Base-by-base conservation (phyloP, 2,329 filamentous ascomycete genomes). In the Exserohilum rostratum region DNA sequence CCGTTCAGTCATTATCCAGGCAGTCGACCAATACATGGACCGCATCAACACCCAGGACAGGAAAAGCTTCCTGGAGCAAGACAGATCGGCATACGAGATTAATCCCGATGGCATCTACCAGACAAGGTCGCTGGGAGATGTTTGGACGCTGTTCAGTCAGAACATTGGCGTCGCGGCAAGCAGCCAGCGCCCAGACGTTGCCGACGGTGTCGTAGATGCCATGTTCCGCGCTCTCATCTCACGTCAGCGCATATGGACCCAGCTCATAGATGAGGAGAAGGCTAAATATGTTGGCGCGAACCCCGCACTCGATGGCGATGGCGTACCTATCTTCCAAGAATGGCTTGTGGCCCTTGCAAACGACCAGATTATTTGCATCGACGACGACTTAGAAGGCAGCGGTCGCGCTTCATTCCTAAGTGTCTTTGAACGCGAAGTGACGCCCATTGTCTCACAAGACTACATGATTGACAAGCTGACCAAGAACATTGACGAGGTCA, bases 341-440 rank as follows among this genome's bases (percentile, higher is more conserved):
- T 99, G 93, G 92, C 88, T 99, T 51, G 87, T 99, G 48, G 93
- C 95, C 40, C 91, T 96, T 53, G 95, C 96, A 65, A 99, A 99
- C 78, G 95, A 99, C 77, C 95, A 99, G 76, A 98, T 99, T 72
- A 93, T 93, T 52, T 97, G 92, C 76, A 96, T 99, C 69, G 95
- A 98, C 74, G 96, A 98, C 50, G 73, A 74, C 33, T 78, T 83
- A 70, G 86, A 72, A 25, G 45, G 53, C 17, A 60, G 87, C 48
- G 86, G 85, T 55, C 87, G 89, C 29, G 80, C 90, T 22, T 90
- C 90, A 27, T 97, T 97, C 78, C 83, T 98, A 45, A 88, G 90
- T 3, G 88, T 89, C 68, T 97, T 97, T 85, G 87, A 87, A 65
- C 86, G 88, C 65, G 91, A 95, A 69, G 89, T 96, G 70, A 89